phyloP scores from a whole-genome alignment of 176 grass and related monocot genomes.

The Oropetium thomaeum region DNA sequence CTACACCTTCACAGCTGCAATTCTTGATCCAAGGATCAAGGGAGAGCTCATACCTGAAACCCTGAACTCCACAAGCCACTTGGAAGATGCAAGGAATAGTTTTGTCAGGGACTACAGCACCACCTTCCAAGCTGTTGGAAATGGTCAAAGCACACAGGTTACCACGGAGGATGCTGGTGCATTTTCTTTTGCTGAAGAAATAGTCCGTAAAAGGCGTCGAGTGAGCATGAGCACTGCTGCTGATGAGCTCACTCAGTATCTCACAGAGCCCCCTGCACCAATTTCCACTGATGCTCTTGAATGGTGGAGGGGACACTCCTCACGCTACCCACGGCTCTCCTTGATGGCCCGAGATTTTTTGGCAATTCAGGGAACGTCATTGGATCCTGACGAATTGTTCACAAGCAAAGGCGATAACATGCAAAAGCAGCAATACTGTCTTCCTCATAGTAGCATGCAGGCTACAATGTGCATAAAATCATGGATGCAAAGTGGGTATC shows the following conservation, averaged over 20 bases:
- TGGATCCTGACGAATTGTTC: conserved; percentile 80
- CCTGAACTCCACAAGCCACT: conserved; percentile 64
- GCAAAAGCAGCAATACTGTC: conserved; percentile 69
- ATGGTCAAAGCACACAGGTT: conserved; percentile 49
- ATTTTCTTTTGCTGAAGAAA: conserved; percentile 97
- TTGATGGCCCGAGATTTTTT: conserved; percentile 92
- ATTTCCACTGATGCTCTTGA: conserved; percentile 76
- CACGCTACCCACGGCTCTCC: conserved; percentile 77
- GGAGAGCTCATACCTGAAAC: conserved; percentile 80
- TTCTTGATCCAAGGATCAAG: conserved; percentile 93
- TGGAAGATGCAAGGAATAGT: conserved; percentile 73
- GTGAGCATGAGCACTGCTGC: conserved; percentile 54
- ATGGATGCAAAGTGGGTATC: conserved; percentile 81
- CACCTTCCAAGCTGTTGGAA: conserved; percentile 46
- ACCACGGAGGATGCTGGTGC: conserved; percentile 38
- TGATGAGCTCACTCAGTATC: conserved; percentile 86
- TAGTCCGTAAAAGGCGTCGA: conserved; percentile 70
- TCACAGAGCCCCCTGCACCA: conserved; percentile 60
- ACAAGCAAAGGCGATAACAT: conserved; percentile 71
- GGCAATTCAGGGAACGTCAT: conserved; percentile 72
- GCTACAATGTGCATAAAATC: conserved; percentile 65
- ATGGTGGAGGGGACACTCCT: conserved; percentile 87
- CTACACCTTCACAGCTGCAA: conserved; percentile 78
- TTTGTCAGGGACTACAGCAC: conserved; percentile 81
- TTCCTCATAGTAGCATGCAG: conserved; percentile 60